A percentile compares a stretch with the other conserved stretches of the same genome.
phyloP scores from a whole-genome alignment of 257 asterid species.

The Nicotiana tomentosiformis region DNA sequence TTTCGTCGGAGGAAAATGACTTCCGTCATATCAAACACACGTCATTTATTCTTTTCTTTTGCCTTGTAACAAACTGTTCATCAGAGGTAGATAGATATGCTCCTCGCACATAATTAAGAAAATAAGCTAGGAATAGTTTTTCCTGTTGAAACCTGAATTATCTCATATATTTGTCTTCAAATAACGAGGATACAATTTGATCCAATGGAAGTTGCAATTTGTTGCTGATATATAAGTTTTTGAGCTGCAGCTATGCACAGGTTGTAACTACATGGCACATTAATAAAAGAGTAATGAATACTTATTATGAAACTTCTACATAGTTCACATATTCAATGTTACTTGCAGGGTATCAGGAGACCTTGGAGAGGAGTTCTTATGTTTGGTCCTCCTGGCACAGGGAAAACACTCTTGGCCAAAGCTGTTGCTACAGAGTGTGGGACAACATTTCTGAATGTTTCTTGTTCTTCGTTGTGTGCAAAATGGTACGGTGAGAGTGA shows the following conservation, averaged over 20 bases:
- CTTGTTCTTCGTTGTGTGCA: constrained; percentile 81
- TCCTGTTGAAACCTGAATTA: too few relatives aligned
- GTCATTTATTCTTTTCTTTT: background rate
- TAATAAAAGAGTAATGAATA: too few relatives aligned
- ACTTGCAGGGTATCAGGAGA: constrained; percentile 84
- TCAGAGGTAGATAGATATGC: background rate
- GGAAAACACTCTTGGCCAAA: constrained; percentile 93
- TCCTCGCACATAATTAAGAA: background rate
- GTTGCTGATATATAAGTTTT: too few relatives aligned
- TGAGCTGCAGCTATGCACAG: too few relatives aligned
- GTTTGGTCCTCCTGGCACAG: constrained; percentile 99
- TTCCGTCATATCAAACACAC: too few relatives aligned
- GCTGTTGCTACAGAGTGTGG: constrained; percentile 98
- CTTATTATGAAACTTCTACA: too few relatives aligned
- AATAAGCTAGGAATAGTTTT: too few relatives aligned
- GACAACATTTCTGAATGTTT: constrained; percentile 84
- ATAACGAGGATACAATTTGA: too few relatives aligned
- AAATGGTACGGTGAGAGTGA: constrained; percentile 98
- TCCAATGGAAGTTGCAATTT: too few relatives aligned
- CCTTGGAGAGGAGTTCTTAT: constrained; percentile 98
- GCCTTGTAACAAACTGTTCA: background rate
- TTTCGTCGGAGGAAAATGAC: too few relatives aligned
- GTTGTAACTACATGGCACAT: too few relatives aligned
- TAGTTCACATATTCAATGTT: background rate
- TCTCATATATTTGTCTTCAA: too few relatives aligned